These are phyloP conservation scores for Nothomitra cinnamomea DNA, from an alignment of 2,329 filamentous ascomycete species.

Conservation along the genomic window DNA sequence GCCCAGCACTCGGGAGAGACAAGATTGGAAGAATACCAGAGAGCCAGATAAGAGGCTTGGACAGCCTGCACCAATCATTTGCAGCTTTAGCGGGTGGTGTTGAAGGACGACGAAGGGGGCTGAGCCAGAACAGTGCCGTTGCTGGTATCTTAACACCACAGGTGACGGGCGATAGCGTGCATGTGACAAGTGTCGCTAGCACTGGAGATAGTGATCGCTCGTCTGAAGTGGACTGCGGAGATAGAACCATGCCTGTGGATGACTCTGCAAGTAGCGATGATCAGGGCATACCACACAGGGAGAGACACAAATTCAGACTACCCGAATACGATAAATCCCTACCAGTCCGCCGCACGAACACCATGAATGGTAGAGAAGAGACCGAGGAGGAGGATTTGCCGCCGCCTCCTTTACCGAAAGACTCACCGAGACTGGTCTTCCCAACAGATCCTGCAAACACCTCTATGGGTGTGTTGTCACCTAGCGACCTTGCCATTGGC, in stretches of 20 bases:
- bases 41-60: slow-evolving; percentile 1
- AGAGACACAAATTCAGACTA: neutral
- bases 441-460: neutral
- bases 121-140: neutral
- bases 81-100: neutral
- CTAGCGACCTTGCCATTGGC: neutral
- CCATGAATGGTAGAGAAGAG: neutral
- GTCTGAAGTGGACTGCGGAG: neutral
- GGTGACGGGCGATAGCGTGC: neutral
- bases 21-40: neutral
- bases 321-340: neutral
- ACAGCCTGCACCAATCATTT: neutral
- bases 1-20: neutral
- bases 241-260: neutral
- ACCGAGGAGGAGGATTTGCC: neutral
- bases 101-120: neutral
- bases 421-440: neutral
- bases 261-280: slow-evolving; percentile 1
- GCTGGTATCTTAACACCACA: neutral
- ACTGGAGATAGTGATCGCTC: slow-evolving; percentile 3
- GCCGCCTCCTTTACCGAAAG: neutral
- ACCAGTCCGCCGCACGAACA: neutral
- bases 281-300: neutral
- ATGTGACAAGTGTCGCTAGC: neutral
- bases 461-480: neutral